Percentiles rank a stretch among this genome's conserved stretches.
These are phyloP conservation scores for Oropetium thomaeum DNA, from an alignment of 176 grass and related monocot species.

Conservation along the genomic window DNA sequence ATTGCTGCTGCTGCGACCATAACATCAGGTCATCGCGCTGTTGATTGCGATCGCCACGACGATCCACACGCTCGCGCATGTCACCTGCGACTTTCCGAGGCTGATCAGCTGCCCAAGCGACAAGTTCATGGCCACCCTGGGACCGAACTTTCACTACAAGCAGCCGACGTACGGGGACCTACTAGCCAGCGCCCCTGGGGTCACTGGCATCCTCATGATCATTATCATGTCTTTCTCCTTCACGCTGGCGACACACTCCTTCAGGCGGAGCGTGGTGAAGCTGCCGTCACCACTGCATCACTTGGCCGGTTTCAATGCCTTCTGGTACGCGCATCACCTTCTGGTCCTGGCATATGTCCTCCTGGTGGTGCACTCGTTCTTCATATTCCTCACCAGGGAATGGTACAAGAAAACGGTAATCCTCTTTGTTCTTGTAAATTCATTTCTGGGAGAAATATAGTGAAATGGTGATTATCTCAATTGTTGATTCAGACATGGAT, in stretches of 20 bases:
- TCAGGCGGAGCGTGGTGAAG: conserved; percentile 87
- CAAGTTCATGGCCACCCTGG: conserved; percentile 65
- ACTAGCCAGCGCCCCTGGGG: conserved; percentile 58
- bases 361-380: conserved; percentile 88
- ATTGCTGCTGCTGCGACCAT: background rate
- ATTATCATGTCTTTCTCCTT: conserved; percentile 97
- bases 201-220: conserved; percentile 94
- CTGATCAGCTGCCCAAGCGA: conserved; percentile 56
- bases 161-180: conserved; percentile 82
- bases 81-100: conserved; percentile 93
- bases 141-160: conserved; percentile 59
- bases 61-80: conserved; percentile 69
- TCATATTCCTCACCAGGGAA: conserved; percentile 82
- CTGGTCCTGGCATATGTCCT: conserved; percentile 76
- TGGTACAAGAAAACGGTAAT: conserved; percentile 99
- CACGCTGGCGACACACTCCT: conserved; percentile 84
- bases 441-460: background rate
- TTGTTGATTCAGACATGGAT: conserved; percentile 86
- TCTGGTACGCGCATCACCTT: conserved; percentile 99
- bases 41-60: conserved; percentile 61
- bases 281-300: conserved; percentile 86
- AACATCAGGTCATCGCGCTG: conserved; percentile 51
- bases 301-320: conserved; percentile 96
- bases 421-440: conserved; percentile 5
- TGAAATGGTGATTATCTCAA: conserved; percentile 23